A percentile compares a stretch with the other conserved stretches of the same genome.
These are phyloP conservation scores for Wallacemonas sp. DNA, from an alignment of 208 protist species.

Conservation along the genomic window DNA sequence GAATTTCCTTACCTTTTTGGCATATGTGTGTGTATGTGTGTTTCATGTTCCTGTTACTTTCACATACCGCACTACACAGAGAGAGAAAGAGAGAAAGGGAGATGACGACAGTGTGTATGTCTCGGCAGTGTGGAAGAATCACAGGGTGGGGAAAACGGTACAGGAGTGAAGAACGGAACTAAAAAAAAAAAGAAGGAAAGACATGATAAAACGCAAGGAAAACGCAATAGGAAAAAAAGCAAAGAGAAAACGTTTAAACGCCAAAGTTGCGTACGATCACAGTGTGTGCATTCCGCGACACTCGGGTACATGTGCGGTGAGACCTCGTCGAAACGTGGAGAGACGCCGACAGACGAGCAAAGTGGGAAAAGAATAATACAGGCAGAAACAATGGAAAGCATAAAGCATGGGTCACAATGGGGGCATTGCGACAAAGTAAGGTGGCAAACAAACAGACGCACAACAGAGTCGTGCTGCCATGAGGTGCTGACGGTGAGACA, in stretches of 20 bases:
- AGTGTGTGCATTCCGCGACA: too few species aligned
- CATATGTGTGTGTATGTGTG: too few species aligned
- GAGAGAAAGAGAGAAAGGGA: too few species aligned
- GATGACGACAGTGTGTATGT: too few species aligned
- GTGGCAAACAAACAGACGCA: neutral
- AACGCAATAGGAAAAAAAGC: neutral
- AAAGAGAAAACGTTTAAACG: neutral
- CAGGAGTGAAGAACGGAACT: too few species aligned
- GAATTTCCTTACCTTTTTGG: too few species aligned
- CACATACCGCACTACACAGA: too few species aligned
- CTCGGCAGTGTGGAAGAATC: too few species aligned
- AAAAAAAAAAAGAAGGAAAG: slow-evolving; percentile 18
- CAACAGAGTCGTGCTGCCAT: neutral
- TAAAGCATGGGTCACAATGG: neutral
- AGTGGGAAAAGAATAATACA: slow-evolving; percentile 1
- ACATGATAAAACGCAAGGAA: neutral
- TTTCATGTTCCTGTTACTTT: too few species aligned
- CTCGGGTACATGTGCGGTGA: too few species aligned
- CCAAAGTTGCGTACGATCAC: neutral
- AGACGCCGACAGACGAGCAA: slow-evolving; percentile 12
- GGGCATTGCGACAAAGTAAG: neutral
- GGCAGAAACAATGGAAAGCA: slow-evolving; percentile 10
- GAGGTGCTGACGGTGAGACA: neutral
- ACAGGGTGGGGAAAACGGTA: too few species aligned
- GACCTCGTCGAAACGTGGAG: too few species aligned